Conservation (phyloP, 2,329 filamentous ascomycete genomes). For the Spiromastix sp. region DNA sequence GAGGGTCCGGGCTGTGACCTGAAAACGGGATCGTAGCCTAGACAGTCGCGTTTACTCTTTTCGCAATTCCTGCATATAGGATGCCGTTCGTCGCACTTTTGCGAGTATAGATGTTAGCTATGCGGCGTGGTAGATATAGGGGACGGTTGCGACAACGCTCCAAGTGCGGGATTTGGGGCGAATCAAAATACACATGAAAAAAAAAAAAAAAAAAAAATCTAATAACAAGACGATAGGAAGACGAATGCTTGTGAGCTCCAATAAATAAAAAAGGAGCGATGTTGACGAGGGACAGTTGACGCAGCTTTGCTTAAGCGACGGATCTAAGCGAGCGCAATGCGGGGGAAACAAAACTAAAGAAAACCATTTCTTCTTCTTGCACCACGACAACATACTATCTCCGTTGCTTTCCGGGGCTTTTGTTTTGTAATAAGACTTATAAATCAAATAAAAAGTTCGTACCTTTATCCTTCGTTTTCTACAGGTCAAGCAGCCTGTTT, state of each 20-base stretch:
- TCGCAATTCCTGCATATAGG: conserved; percentile 69
- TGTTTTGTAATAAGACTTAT: too few species aligned
- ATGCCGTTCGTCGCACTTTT: conserved; percentile 89
- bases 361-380: not conserved
- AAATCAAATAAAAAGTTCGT: too few species aligned
- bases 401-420: too few species aligned
- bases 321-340: conserved; percentile 12
- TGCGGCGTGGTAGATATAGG: too few species aligned
- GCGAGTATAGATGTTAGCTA: not conserved
- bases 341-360: conserved; percentile 2
- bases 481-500: conserved; percentile 60
- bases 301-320: conserved; percentile 6
- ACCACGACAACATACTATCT: too few species aligned
- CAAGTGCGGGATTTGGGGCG: conserved; percentile 10
- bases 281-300: conserved; percentile 2
- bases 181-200: not conserved
- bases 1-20: conserved; percentile 62
- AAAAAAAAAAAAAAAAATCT: conserved; percentile 7
- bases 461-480: conserved; percentile 64
- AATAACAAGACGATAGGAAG: not conserved
- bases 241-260: conserved; percentile 1
- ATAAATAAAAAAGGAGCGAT: not conserved
- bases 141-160: too few species aligned
- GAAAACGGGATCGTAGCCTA: conserved; percentile 60
- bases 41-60: conserved; percentile 57